A percentile compares a stretch with the other conserved stretches of the same genome.
Evolutionary conservation across 1,284 basidiomycete genomes (phyloP).

Genomic region (Crucibulum parvulum): DNA sequence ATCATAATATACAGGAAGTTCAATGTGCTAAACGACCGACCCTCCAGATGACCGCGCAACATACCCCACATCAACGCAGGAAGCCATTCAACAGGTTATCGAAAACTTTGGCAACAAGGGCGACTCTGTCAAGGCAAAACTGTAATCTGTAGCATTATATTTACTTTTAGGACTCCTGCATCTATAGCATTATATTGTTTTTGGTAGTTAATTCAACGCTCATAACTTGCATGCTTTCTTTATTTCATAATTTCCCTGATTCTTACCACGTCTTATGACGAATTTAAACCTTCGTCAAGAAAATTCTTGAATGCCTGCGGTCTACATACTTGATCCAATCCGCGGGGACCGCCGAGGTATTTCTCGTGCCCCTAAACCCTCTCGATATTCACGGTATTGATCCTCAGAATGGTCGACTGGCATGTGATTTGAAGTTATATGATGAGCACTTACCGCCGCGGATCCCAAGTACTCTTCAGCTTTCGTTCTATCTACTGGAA

Average conservation of each 20-base stretch:
- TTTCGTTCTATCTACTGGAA: background rate
- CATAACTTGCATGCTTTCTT: slow-evolving; percentile 7
- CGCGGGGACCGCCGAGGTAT: too few species aligned
- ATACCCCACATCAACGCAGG: slow-evolving; percentile 74
- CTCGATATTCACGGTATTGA: too few species aligned
- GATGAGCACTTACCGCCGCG: too few species aligned
- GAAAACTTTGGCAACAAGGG: slow-evolving; percentile 82
- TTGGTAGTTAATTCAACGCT: slow-evolving; percentile 1
- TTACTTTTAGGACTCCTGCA: slow-evolving; percentile 1
- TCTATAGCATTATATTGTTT: slow-evolving; percentile 4
- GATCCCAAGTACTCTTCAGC: background rate
- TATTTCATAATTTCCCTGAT: background rate
- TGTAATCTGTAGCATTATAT: slow-evolving; percentile 37
- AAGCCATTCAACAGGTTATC: slow-evolving; percentile 82
- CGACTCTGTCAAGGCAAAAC: slow-evolving; percentile 51
- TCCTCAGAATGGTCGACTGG: too few species aligned
- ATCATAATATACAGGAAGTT: background rate
- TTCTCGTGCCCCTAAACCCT: too few species aligned
- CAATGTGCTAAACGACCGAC: background rate
- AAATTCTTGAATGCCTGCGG: too few species aligned
- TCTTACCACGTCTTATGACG: too few species aligned
- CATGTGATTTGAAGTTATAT: background rate
- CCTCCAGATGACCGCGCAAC: slow-evolving; percentile 78
- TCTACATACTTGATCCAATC: too few species aligned
- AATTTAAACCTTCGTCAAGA: too few species aligned